phyloP scores from a whole-genome alignment of 1,284 basidiomycete species.

The Moesziomyces antarcticus region DNA sequence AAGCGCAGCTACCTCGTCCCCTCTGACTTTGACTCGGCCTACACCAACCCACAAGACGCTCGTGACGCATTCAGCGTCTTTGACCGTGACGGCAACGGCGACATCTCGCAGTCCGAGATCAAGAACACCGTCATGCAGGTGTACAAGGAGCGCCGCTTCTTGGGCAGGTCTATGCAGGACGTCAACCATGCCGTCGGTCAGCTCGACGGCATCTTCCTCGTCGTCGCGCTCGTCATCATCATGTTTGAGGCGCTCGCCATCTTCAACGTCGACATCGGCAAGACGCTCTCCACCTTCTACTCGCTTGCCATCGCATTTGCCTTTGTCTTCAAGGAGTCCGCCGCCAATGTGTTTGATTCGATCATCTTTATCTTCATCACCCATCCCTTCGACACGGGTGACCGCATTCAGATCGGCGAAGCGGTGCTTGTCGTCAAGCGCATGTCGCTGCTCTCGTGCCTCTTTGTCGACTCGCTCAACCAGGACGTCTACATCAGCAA shows the following conservation, averaged over 20 bases:
- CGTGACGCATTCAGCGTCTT: constrained; percentile 79
- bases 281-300: constrained; percentile 64
- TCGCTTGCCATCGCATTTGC: constrained; percentile 64
- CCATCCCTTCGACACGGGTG: constrained; percentile 65
- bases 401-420: constrained; percentile 55
- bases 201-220: constrained; percentile 58
- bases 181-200: constrained; percentile 62
- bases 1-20: constrained; percentile 74
- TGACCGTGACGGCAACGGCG: constrained; percentile 77
- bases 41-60: constrained; percentile 73
- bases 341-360: constrained; percentile 64
- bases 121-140: constrained; percentile 74
- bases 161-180: constrained; percentile 61
- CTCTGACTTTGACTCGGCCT: constrained; percentile 78
- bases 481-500: constrained; percentile 64
- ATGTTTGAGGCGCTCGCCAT: constrained; percentile 64
- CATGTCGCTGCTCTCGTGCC: constrained; percentile 61
- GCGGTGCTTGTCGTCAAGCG: constrained; percentile 57
- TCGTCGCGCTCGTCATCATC: constrained; percentile 53
- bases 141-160: constrained; percentile 65
- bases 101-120: constrained; percentile 80
- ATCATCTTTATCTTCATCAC: constrained; percentile 66
- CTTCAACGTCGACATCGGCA: constrained; percentile 62
- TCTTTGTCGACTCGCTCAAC: constrained; percentile 59
- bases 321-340: constrained; percentile 65